Evolutionary conservation across 768 basidiomycete species (phyloP), one percentile per base, ranked within the genome.

Genomic region (Pleurotus citrinopileatus): DNA sequence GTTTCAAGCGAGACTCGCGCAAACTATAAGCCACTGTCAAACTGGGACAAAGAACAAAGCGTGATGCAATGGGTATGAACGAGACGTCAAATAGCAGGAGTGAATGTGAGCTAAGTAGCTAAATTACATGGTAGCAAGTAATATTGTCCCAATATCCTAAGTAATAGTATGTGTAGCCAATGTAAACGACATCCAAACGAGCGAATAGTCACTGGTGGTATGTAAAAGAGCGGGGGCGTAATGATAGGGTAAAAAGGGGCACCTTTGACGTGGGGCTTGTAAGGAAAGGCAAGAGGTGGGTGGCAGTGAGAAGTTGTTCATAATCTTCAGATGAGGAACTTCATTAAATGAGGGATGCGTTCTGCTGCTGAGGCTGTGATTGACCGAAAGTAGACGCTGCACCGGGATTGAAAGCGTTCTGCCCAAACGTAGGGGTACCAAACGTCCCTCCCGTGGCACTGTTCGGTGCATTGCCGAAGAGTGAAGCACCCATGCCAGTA

Each of bases 291-390:
- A 27, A 58, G 59, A 57, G 59, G 42, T 56, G 56, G 54, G 54
- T 59, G 53, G 57, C 34, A 57, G 54, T 57, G 55, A 57, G 54
- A 40, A 61, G 48, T 40, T 38, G 23, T 25, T 38, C 17, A 2
- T 13, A 19, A 36, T 17, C 28, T 3, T 42, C 13, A 60, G 54
- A 53, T 66, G n/a, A n/a, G n/a, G n/a, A n/a, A n/a, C n/a, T 19
- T n/a, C 38, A n/a, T 40, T 69, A 84, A 57, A 84, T 83, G 53
- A 84, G 66, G 20, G 81, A 81, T 7, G 73, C 67, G 8, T 70
- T 70, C 19, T 69, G 70, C 48, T 76, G 76, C 52, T 75, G 79
- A 1, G 38, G 10, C 12, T 42, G 40, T 15, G 20, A 6, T 7
- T 7, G 32, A 13, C 37, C 29, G 25, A 54, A 56, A 26, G 15